Percentiles rank a stretch among this genome's conserved stretches.
Conservation (phyloP, 2,329 filamentous ascomycete species). For the Pseudogymnoascus sp. region DNA sequence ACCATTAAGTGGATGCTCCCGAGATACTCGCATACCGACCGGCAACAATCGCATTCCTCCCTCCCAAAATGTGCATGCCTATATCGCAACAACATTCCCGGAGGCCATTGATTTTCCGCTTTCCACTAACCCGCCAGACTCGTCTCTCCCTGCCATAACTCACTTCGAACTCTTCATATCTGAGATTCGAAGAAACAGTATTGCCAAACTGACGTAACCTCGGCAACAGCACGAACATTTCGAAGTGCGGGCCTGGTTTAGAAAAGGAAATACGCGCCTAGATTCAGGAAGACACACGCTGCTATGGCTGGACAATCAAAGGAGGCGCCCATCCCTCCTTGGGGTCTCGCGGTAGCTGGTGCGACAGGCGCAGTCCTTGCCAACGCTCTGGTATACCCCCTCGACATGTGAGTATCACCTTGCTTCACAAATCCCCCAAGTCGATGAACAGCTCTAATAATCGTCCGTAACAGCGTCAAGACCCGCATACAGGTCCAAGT, state of each 20-base stretch:
- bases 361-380: conserved; percentile 89
- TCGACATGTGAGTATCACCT: conserved; percentile 72
- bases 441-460: not conserved
- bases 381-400: conserved; percentile 89
- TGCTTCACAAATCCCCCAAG: not conserved
- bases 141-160: not conserved
- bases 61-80: conserved; percentile 3
- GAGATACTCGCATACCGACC: conserved; percentile 7
- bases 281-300: not conserved
- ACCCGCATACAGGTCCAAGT: conserved; percentile 94
- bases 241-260: not conserved
- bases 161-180: not conserved
- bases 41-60: conserved; percentile 1
- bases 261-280: not conserved
- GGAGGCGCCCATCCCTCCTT: conserved; percentile 60
- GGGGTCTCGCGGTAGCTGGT: conserved; percentile 88
- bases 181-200: not conserved
- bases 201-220: not conserved
- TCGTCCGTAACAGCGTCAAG: conserved; percentile 62
- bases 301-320: conserved; percentile 25
- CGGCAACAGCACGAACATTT: conserved; percentile 7
- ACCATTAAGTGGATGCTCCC: not conserved
- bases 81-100: conserved; percentile 5
- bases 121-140: not conserved
- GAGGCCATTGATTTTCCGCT: conserved; percentile 2